Conservation (phyloP, 257 asterid genomes). For the Primulina huaijiensis region DNA sequence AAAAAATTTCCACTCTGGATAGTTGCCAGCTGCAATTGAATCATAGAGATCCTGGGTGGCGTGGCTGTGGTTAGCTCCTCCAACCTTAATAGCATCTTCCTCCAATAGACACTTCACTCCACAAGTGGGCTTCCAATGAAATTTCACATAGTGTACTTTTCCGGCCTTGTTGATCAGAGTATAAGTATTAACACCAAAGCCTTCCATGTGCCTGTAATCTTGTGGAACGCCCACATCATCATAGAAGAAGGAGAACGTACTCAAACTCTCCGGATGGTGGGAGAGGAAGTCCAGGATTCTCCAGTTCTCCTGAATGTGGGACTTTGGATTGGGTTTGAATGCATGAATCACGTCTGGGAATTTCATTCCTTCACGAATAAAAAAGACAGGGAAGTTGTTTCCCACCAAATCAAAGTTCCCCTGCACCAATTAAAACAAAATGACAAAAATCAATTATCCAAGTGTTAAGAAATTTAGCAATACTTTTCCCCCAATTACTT, state of each 20-base stretch:
- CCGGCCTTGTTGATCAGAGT: slow-evolving; percentile 87
- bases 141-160: slow-evolving; percentile 78
- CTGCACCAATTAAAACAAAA: slow-evolving; percentile 31
- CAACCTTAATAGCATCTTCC: slow-evolving; percentile 74
- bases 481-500: not conserved
- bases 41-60: slow-evolving; percentile 95
- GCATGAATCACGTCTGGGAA: slow-evolving; percentile 93
- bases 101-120: slow-evolving; percentile 83
- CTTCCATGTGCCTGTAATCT: slow-evolving; percentile 97
- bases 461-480: not conserved
- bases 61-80: slow-evolving; percentile 92
- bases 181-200: slow-evolving; percentile 87
- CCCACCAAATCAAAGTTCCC: slow-evolving; percentile 97
- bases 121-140: slow-evolving; percentile 99
- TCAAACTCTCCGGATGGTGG: slow-evolving; percentile 88
- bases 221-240: slow-evolving; percentile 92
- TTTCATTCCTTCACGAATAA: slow-evolving; percentile 87
- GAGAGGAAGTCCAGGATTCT: slow-evolving; percentile 89
- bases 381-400: slow-evolving; percentile 93
- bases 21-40: slow-evolving; percentile 82
- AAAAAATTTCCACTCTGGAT: slow-evolving; percentile 96
- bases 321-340: slow-evolving; percentile 85
- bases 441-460: too few relatives aligned
- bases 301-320: slow-evolving; percentile 97
- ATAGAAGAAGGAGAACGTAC: slow-evolving; percentile 77